Conservation (phyloP, 495 filamentous ascomycete species). For the Aspergillus avenaceus region DNA sequence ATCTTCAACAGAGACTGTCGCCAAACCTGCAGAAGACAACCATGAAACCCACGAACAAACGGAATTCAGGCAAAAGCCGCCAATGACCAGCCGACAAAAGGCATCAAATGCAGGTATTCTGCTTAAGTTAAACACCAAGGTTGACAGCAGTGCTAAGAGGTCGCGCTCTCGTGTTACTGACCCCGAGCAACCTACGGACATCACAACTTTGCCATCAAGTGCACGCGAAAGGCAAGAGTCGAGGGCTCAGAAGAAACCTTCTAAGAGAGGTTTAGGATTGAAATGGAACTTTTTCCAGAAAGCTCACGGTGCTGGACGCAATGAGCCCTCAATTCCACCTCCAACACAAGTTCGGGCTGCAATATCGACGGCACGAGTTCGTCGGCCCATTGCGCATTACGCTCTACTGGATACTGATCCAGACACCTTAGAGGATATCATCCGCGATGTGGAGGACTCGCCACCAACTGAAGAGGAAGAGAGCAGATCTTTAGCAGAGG, state of each 20-base stretch:
- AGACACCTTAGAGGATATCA: constrained; percentile 61
- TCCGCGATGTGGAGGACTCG: constrained; percentile 55
- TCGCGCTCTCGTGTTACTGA: too few species aligned
- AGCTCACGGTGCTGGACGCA: constrained; percentile 24
- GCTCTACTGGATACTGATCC: constrained; percentile 75
- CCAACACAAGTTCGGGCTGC: constrained; percentile 34
- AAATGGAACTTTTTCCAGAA: constrained; percentile 86
- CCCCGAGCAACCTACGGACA: too few species aligned
- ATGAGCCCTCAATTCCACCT: constrained; percentile 6
- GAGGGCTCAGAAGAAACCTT: constrained; percentile 18
- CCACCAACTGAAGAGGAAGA: constrained; percentile 39
- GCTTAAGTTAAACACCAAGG: too few species aligned
- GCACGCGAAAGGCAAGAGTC: neutral
- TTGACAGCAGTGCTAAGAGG: too few species aligned
- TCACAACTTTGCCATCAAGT: too few species aligned
- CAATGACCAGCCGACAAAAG: too few species aligned
- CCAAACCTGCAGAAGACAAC: neutral
- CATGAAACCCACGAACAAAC: constrained; percentile 8
- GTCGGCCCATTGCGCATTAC: constrained; percentile 67
- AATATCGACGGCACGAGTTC: constrained; percentile 31
- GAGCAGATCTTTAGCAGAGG: constrained; percentile 16
- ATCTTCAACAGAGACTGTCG: constrained; percentile 21
- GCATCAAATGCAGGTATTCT: too few species aligned
- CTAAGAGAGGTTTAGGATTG: constrained; percentile 34
- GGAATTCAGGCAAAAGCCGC: neutral